A percentile compares a stretch with the other conserved stretches of the same genome.
phyloP scores from a whole-genome alignment of 2,329 filamentous ascomycete species.

The Diaporthe amygdali region DNA sequence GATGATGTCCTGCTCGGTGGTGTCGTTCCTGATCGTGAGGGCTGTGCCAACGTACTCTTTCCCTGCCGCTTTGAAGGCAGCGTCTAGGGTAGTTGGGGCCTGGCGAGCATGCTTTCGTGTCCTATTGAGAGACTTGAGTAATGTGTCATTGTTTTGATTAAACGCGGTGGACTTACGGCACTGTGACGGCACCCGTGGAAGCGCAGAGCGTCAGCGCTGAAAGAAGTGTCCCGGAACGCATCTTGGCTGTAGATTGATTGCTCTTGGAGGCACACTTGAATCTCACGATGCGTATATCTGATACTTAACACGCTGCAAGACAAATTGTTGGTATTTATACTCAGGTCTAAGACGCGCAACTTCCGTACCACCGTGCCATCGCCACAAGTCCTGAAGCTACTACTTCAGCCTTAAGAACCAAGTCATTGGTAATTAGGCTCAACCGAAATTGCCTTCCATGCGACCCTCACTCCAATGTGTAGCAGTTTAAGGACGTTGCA shows the following conservation, averaged over 20 bases:
- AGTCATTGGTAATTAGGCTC: conserved; percentile 14
- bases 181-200: conserved; percentile 2
- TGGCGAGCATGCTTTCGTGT: background rate
- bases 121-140: background rate
- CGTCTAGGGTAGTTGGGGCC: conserved; percentile 26
- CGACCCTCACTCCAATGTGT: background rate
- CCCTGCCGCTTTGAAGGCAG: conserved; percentile 33
- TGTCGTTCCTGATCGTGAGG: conserved; percentile 59
- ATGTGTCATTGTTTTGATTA: background rate
- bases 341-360: background rate
- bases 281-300: background rate
- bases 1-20: conserved; percentile 55
- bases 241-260: background rate
- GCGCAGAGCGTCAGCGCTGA: background rate
- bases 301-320: background rate
- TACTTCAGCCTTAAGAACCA: conserved; percentile 5
- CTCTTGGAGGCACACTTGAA: background rate
- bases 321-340: conserved; percentile 7
- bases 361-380: conserved; percentile 10
- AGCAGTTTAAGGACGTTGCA: background rate
- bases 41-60: conserved; percentile 61
- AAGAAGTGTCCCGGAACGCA: background rate
- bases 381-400: background rate
- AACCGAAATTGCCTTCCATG: conserved; percentile 9
- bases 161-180: background rate